Base-by-base conservation (phyloP, 2,329 filamentous ascomycete species). In the Aspergillus pseudonomiae region DNA sequence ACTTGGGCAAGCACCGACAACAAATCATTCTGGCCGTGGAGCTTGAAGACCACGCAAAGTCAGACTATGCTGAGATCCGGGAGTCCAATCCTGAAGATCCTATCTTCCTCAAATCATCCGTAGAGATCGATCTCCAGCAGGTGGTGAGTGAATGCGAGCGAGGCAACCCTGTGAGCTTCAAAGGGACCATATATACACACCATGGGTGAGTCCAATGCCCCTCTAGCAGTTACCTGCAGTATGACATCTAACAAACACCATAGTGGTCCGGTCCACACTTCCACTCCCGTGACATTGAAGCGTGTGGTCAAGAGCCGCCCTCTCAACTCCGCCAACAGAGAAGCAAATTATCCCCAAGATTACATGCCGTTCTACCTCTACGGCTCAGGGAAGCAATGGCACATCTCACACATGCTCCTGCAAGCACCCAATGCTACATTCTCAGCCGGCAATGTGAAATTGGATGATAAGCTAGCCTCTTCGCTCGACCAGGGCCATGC, bases 321-420 rank as follows among this genome's bases (percentile, higher is more conserved):
- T 0, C 70, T 82, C 0, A 79, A 77, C 65, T 76, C 75, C 2
- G 69, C 69, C 5, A 71, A 73, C 43, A 78, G 77, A 1, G 74
- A 78, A 5, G 54, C 63, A 0, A 59, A 69, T 0, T 82, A 81
- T n/a, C 81, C 80, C 0, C 16, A 62, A 0, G 66, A 69, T 0
- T 76, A 71, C 64, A 80, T 80, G 76, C 80, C 80, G 0, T 82
- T 82, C 59, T 83, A 82, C 39, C 73, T 82, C 21, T 83, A 82
- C 61, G 80, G 81, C 6, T 73, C 59, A 16, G 52, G 68, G 2
- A 52, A 71, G 1, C 75, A 81, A 45, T 60, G 67, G 3, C 76
- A 82, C 60, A 80, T 83, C 43, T 75, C 80, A 21, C 81, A 83
- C 63, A 73, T 81, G 48, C 77, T 83, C 30, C 72, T 77, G 21